These are phyloP conservation scores for Cornus controversa DNA, from an alignment of 148 eudicot genomes.

Conservation along the genomic window DNA sequence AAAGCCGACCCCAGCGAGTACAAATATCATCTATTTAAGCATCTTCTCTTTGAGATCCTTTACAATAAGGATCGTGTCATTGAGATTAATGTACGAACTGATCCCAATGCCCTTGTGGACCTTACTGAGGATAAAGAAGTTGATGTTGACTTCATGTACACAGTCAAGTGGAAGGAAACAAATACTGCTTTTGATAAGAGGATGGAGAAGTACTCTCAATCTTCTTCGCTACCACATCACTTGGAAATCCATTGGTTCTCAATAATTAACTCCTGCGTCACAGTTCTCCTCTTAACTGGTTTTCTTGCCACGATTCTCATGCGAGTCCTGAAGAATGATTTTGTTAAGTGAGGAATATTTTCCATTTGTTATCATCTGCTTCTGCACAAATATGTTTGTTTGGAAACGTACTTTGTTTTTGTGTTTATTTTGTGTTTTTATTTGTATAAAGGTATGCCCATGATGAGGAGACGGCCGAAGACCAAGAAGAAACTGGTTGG, in stretches of 20 bases:
- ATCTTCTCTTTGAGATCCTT: slow-evolving; percentile 62
- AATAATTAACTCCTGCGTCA: slow-evolving; percentile 65
- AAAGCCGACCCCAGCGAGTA: slow-evolving; percentile 54
- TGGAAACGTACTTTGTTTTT: not conserved
- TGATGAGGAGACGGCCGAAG: slow-evolving; percentile 76
- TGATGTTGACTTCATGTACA: slow-evolving; percentile 59
- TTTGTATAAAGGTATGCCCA: slow-evolving; percentile 57
- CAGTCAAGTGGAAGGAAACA: slow-evolving; percentile 65
- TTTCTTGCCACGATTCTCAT: slow-evolving; percentile 69
- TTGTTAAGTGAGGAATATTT: slow-evolving; percentile 52
- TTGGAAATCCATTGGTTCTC: slow-evolving; percentile 75
- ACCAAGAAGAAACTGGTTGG: slow-evolving; percentile 89
- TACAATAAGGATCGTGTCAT: slow-evolving; percentile 70
- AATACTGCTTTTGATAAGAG: slow-evolving; percentile 55
- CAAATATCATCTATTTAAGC: slow-evolving; percentile 59
- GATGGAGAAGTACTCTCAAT: slow-evolving; percentile 66
- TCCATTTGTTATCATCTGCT: slow-evolving; percentile 10
- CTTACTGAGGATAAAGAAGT: slow-evolving; percentile 62
- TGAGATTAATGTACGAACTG: slow-evolving; percentile 60
- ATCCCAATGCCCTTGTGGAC: slow-evolving; percentile 58
- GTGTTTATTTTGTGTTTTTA: not conserved
- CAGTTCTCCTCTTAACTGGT: slow-evolving; percentile 60
- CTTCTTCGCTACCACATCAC: slow-evolving; percentile 65
- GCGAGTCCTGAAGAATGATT: slow-evolving; percentile 72
- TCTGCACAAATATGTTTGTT: not conserved